A percentile compares a stretch with the other conserved stretches of the same genome.
Evolutionary conservation across 2,329 filamentous ascomycete species (phyloP).

Genomic region (Bertia moriformis): DNA sequence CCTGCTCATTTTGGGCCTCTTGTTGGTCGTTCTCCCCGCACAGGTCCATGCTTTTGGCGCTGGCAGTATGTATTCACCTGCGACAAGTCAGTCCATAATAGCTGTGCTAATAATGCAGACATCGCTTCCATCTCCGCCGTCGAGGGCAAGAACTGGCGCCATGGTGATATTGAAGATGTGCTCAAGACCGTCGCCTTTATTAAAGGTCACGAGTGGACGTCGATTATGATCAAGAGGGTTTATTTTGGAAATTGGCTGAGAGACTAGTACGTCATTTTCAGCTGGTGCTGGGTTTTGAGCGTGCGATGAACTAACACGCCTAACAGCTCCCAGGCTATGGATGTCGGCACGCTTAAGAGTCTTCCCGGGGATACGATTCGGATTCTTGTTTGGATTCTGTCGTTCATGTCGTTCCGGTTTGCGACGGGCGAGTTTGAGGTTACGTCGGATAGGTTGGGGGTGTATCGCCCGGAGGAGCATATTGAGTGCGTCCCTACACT

Average conservation of each 20-base stretch:
- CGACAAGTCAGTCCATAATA: background rate
- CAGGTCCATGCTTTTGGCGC: slow-evolving; percentile 47
- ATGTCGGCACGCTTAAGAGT: slow-evolving; percentile 66
- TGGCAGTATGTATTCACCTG: slow-evolving; percentile 33
- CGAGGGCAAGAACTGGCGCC: slow-evolving; percentile 56
- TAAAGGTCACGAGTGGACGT: slow-evolving; percentile 72
- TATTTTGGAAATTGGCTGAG: slow-evolving; percentile 82
- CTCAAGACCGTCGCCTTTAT: slow-evolving; percentile 65
- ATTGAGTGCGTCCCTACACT: slow-evolving; percentile 32
- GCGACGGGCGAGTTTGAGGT: slow-evolving; percentile 79
- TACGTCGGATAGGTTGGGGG: slow-evolving; percentile 63
- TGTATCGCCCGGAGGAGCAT: slow-evolving; percentile 65
- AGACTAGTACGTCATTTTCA: slow-evolving; percentile 44
- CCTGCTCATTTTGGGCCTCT: background rate
- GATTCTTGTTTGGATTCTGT: slow-evolving; percentile 67
- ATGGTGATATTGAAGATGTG: slow-evolving; percentile 72
- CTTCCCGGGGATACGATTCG: slow-evolving; percentile 67
- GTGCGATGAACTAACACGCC: background rate
- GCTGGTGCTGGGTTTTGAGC: background rate
- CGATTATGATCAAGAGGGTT: slow-evolving; percentile 60
- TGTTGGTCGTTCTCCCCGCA: background rate
- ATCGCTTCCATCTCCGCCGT: slow-evolving; percentile 24
- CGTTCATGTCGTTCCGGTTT: slow-evolving; percentile 70
- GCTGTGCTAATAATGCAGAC: background rate
- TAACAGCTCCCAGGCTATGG: slow-evolving; percentile 54